phyloP scores from a whole-genome alignment of 345 rosid genomes.

The Salix viminalis region DNA sequence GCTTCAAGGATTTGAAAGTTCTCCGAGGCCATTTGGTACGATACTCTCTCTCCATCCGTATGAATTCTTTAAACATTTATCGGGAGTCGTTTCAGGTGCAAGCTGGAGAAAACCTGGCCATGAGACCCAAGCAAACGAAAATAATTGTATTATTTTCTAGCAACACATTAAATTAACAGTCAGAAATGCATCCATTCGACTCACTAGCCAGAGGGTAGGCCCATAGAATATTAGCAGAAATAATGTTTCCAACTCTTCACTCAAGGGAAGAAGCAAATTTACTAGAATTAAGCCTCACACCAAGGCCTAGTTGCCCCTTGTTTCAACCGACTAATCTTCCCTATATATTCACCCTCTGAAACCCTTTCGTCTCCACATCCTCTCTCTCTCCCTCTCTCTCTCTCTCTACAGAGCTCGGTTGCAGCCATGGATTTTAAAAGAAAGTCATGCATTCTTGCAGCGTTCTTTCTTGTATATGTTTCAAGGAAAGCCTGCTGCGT shows the following conservation, averaged over 20 bases:
- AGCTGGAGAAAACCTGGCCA: not conserved
- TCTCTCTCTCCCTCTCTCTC: not conserved
- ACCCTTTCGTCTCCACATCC: not conserved
- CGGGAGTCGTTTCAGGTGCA: not conserved
- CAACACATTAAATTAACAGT: not conserved
- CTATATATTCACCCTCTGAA: conserved; percentile 13
- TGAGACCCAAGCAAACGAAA: not conserved
- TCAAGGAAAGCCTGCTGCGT: conserved; percentile 15
- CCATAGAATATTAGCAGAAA: conserved; percentile 1
- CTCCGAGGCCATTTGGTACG: too few relatives aligned
- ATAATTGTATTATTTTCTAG: too few relatives aligned
- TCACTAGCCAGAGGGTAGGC: not conserved
- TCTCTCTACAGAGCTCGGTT: too few relatives aligned
- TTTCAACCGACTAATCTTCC: not conserved
- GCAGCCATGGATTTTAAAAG: conserved; percentile 12
- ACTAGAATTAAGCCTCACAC: conserved; percentile 35
- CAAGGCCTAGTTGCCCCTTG: conserved; percentile 10
- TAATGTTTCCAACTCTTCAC: not conserved
- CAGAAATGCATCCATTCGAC: not conserved
- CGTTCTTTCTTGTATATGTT: conserved; percentile 21
- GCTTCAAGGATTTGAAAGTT: too few relatives aligned
- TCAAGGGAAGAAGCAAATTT: conserved; percentile 11
- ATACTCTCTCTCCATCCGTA: too few relatives aligned
- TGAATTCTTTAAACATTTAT: too few relatives aligned
- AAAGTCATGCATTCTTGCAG: conserved; percentile 14